Evolutionary conservation across 78 protist species (phyloP).

Genomic region (Speleostelium caveatum): DNA sequence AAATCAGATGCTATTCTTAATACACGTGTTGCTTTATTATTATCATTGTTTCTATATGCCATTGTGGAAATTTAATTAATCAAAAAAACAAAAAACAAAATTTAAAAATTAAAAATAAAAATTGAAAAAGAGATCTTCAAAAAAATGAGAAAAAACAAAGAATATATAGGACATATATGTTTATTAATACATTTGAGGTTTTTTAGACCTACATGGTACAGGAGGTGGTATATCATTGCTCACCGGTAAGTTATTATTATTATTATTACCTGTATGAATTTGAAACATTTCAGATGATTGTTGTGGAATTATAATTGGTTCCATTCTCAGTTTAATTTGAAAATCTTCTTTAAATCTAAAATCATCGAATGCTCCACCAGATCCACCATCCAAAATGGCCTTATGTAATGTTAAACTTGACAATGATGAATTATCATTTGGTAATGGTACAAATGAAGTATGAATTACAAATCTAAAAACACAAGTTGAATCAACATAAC

Average conservation of each 20-base stretch:
- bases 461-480: slow-evolving; percentile 44
- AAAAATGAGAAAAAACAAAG: too few species aligned
- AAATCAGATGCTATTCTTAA: slow-evolving; percentile 39
- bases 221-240: slow-evolving; percentile 24
- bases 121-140: too few species aligned
- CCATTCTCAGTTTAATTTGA: slow-evolving; percentile 3
- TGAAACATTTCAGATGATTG: not conserved
- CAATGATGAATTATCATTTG: not conserved
- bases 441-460: slow-evolving; percentile 30
- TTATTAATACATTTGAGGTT: slow-evolving; percentile 13
- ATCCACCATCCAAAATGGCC: slow-evolving; percentile 41
- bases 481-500: slow-evolving; percentile 35
- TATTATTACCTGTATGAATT: not conserved
- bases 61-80: too few species aligned
- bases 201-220: slow-evolving; percentile 21
- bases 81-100: too few species aligned
- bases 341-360: slow-evolving; percentile 13
- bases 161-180: too few species aligned
- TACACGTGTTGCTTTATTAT: too few species aligned
- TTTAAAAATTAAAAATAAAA: too few species aligned
- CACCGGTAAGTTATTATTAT: not conserved
- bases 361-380: slow-evolving; percentile 23
- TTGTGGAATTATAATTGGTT: not conserved
- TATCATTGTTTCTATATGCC: too few species aligned
- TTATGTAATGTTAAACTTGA: slow-evolving; percentile 6